Percentiles rank a stretch among this genome's conserved stretches.
phyloP scores from a whole-genome alignment of 305 asterid species.

The Coffea humblotiana region DNA sequence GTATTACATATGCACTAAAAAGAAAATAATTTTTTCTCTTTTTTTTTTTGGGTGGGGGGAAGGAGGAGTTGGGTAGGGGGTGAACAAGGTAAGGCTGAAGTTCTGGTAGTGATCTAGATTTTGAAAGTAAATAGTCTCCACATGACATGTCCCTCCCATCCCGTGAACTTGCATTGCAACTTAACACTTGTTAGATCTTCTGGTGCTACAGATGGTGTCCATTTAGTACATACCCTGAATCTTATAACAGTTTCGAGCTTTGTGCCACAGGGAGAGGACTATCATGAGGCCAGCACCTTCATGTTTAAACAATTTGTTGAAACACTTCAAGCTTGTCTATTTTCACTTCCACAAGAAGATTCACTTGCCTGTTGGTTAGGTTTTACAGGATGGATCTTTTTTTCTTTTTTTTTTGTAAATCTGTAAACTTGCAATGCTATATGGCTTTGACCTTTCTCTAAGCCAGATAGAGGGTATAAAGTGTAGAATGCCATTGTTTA shows the following conservation, averaged over 20 bases:
- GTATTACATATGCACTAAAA: neutral
- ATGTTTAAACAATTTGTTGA: too few species aligned
- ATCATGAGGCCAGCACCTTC: neutral
- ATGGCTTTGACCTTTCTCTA: neutral
- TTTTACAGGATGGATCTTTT: neutral
- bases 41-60: too few species aligned
- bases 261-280: neutral
- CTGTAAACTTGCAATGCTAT: too few species aligned
- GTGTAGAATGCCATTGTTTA: neutral
- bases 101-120: neutral
- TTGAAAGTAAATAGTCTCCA: neutral
- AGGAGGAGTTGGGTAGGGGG: too few species aligned
- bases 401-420: too few species aligned
- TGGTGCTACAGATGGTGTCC: neutral
- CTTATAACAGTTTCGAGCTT: neutral
- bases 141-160: neutral
- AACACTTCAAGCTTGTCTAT: too few species aligned
- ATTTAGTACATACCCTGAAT: too few species aligned
- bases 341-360: neutral
- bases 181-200: neutral
- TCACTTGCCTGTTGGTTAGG: neutral
- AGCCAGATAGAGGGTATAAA: neutral
- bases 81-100: too few species aligned
- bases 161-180: neutral
- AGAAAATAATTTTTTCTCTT: too few species aligned